A percentile compares a stretch with the other conserved stretches of the same genome.
Conservation (phyloP, 2,329 filamentous ascomycete species). For the Ophiocordyceps camponoti-leonardi region DNA sequence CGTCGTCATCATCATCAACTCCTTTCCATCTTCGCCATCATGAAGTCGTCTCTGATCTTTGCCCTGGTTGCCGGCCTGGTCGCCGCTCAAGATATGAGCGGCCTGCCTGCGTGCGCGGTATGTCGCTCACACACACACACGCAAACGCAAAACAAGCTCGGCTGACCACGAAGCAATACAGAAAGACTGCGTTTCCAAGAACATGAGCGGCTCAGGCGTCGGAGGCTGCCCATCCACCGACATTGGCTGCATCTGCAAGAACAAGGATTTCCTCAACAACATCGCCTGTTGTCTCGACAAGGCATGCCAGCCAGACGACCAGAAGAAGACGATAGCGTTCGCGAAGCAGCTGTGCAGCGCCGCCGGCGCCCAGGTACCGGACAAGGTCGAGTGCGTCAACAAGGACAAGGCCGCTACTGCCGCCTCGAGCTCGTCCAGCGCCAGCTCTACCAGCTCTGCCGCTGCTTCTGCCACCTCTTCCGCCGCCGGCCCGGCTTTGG, state of each 20-base stretch:
- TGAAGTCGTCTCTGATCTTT: conserved; percentile 18
- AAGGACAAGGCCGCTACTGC: conserved; percentile 2
- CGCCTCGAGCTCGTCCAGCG: neutral
- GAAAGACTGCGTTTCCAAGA: conserved; percentile 15
- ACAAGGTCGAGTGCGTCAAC: conserved; percentile 17
- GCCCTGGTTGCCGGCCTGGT: conserved; percentile 14
- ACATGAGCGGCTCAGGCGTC: conserved; percentile 15
- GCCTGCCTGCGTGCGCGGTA: conserved; percentile 22
- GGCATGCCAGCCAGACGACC: conserved; percentile 15
- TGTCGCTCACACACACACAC: conserved; percentile 5
- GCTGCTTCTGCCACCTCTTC: conserved; percentile 1
- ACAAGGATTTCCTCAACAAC: conserved; percentile 18
- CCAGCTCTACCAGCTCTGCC: conserved; percentile 1
- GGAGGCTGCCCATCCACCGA: conserved; percentile 20
- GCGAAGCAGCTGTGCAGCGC: conserved; percentile 21
- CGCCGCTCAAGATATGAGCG: conserved; percentile 13
- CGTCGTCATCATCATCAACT: conserved; percentile 9
- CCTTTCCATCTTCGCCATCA: conserved; percentile 6
- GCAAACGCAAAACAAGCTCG: neutral
- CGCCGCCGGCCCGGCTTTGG: conserved; percentile 2
- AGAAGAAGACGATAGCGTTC: conserved; percentile 17
- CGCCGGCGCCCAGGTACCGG: conserved; percentile 17
- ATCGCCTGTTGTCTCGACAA: conserved; percentile 24
- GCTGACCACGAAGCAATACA: conserved; percentile 3
- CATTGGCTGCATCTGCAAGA: conserved; percentile 23